Base-by-base conservation (phyloP, 139 green algal genomes). In the Tetraselmis chui region DNA sequence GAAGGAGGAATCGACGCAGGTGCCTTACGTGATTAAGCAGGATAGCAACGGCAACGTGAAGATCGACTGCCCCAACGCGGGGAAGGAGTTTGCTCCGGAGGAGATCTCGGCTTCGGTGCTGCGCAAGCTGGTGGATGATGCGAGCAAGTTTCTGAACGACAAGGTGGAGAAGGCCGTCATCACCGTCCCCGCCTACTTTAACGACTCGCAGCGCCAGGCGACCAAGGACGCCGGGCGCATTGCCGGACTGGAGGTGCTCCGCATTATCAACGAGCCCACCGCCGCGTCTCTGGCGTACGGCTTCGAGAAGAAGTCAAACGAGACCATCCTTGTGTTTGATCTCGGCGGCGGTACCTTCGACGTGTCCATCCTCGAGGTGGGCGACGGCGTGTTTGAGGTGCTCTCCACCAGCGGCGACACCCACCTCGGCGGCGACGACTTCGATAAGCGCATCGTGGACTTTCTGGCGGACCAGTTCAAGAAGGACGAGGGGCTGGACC, bases 241-340 rank as follows among this genome's bases (percentile, higher is more conserved):
- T 84, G 97, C 94, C 27, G 97, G 97, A 78, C 81, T 99, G 27
- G 96, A 99, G 59, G 97, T 99, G 58, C 93, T 99, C 86, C 93
- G 97, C 79, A 99, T 99, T 91, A 98, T 99, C 90, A 99, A 99
- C 86, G 97, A 99, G 94, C 97, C 97, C 59, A 99, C 97, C 0
- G 97, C 97, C 24, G 97, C 97, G 1, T 98, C 97, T 0, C 89
- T 99, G 77, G 97, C 97, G 0, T 99, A 99, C 81, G 96, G 96
- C 74, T 95, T 98, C 85, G 97, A 99, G 81, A 95, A 94, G 86
- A 98, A 99, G 94, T 89, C 83, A 75, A 98, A 99, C 82, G 97
- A 99, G 92, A 99, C 94, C 74, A 98, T 99, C 86, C 91, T 99
- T 79, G 97, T 99, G 27, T 99, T 99, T 83, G 97, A 99, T 89